These are phyloP conservation scores for Bullera alba DNA, from an alignment of 768 basidiomycete species.

Conservation along the genomic window DNA sequence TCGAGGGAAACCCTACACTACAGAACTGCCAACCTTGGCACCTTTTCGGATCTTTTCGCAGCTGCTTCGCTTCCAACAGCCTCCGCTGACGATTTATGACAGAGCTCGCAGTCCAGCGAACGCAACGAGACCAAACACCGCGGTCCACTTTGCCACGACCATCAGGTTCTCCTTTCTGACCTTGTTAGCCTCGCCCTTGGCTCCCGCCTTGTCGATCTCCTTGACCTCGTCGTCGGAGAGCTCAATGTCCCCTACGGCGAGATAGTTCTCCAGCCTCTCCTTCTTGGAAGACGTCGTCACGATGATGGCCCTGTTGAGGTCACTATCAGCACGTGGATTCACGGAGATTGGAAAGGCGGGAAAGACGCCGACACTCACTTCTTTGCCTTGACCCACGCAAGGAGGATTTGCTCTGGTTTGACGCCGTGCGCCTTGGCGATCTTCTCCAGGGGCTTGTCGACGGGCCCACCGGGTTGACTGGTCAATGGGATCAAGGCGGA, in stretches of 20 bases:
- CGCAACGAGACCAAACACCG: not conserved
- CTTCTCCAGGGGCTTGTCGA: constrained; percentile 12
- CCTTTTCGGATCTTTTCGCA: too few species aligned
- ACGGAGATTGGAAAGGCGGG: not conserved
- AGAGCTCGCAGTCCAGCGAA: too few species aligned
- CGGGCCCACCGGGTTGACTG: constrained; percentile 2
- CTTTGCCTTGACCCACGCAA: constrained; percentile 34
- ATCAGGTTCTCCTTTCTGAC: not conserved
- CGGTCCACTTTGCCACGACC: not conserved
- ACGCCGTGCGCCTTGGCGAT: constrained; percentile 9
- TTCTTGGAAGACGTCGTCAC: constrained; percentile 17
- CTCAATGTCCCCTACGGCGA: constrained; percentile 14
- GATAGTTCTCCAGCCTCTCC: constrained; percentile 10
- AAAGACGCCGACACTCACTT: constrained; percentile 12
- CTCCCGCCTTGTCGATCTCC: constrained; percentile 41
- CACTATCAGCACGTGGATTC: not conserved
- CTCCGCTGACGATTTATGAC: too few species aligned
- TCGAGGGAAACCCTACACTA: too few species aligned
- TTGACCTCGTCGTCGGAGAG: constrained; percentile 31
- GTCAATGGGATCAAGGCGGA: constrained; percentile 15
- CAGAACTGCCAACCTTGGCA: too few species aligned
- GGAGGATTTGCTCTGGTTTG: constrained; percentile 29
- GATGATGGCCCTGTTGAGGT: constrained; percentile 18
- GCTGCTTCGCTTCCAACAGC: too few species aligned
- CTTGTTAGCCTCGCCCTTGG: not conserved